Evolutionary conservation across 345 rosid species (phyloP), one percentile per base, ranked within the genome.

Genomic region (Psidium friedrichsthalianum): DNA sequence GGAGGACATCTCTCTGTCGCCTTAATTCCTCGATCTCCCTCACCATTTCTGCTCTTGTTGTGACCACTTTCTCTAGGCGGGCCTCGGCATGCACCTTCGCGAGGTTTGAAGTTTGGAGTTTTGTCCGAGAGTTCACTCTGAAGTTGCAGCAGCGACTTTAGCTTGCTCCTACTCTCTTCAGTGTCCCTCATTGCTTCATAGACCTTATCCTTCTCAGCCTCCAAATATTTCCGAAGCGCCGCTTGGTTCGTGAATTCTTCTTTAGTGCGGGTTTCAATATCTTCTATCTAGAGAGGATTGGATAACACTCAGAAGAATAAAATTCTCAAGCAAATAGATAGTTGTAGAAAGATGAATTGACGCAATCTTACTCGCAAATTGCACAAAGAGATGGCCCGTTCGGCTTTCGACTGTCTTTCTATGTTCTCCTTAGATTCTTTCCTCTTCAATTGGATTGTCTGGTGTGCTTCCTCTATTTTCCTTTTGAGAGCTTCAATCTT

Each of bases 301-400:
- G 80, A 82, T 80, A 18, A 85, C 36, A 76, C 51, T 69, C 24
- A 81, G 51, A 21, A 8, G 5, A 4, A 16, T 42, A 51, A 18
- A 51, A 42, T 40, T 18, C 78, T 1, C 6, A 0, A 69, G 18
- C 47, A 24, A 69, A 69, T 36, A 18, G 78, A 69, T 69, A 9
- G 78, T 8, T 5, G 7, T 69, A 69, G 78, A 69, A 69, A 22
- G 16, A 36, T 3, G 42, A 36, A 36, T 69, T 25, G 11, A 69
- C 21, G 24, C 78, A 18, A 36, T 69, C 78, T 82, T 93, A 95
- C 99, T 93, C 91, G 85, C 83, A 74, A 58, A 86, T 87, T 94
- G 93, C 97, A 94, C 82, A 95, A 85, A 82, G 87, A 74, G 51
- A 91, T 89, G 7, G 97, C 94, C 98, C 95, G 89, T 87, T 94